Evolutionary conservation across 768 basidiomycete species (phyloP).

Genomic region (Psilocybe azurescens): DNA sequence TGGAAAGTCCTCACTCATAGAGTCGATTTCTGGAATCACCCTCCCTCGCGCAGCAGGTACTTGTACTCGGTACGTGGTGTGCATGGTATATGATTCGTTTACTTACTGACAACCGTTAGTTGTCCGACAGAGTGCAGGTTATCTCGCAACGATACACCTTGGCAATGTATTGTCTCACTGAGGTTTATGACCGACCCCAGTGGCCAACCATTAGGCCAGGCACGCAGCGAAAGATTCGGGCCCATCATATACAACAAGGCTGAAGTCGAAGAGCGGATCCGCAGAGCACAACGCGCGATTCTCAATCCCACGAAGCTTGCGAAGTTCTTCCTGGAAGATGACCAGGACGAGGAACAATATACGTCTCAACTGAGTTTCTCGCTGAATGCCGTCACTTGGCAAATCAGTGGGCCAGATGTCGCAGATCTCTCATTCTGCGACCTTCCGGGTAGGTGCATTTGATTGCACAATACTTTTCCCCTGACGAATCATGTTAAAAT

Average conservation of each 20-base stretch:
- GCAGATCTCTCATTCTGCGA: constrained; percentile 71
- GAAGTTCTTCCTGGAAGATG: constrained; percentile 43
- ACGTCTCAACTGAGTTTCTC: constrained; percentile 48
- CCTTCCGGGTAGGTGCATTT: constrained; percentile 50
- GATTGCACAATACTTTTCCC: background rate
- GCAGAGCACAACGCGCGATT: constrained; percentile 69
- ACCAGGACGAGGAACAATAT: constrained; percentile 28
- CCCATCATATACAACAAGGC: constrained; percentile 51
- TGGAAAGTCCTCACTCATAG: constrained; percentile 80
- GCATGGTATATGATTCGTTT: background rate
- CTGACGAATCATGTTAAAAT: background rate
- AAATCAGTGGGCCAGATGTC: constrained; percentile 63
- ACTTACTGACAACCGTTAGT: constrained; percentile 29
- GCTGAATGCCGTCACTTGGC: constrained; percentile 57
- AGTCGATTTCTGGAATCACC: constrained; percentile 75
- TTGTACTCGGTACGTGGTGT: constrained; percentile 63
- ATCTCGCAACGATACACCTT: constrained; percentile 41
- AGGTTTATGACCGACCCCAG: constrained; percentile 47
- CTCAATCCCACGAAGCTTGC: constrained; percentile 53
- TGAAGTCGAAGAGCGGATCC: constrained; percentile 69
- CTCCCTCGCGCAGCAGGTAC: constrained; percentile 75
- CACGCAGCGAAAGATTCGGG: constrained; percentile 50
- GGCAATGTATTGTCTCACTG: constrained; percentile 59
- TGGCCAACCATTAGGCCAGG: constrained; percentile 44
- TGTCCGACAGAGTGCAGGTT: constrained; percentile 67